A percentile compares a stretch with the other conserved stretches of the same genome.
phyloP scores from a whole-genome alignment of 768 basidiomycete genomes.

The Trametes cinnabarina region DNA sequence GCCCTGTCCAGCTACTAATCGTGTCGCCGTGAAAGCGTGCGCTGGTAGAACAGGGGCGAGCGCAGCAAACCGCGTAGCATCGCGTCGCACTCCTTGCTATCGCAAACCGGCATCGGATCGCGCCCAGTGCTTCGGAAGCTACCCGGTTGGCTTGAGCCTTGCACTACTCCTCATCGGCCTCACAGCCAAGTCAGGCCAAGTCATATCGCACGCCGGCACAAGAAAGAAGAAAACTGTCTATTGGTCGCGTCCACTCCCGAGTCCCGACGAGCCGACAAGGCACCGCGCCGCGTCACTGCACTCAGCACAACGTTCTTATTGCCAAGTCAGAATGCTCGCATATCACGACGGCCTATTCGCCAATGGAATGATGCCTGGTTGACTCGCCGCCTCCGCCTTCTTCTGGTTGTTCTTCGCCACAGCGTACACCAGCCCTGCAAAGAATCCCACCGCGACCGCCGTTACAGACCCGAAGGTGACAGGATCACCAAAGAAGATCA shows the following conservation, averaged over 20 bases:
- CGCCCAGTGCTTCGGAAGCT: conserved; percentile 1
- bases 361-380: conserved; percentile 58
- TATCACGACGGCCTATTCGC: conserved; percentile 46
- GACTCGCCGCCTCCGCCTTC: conserved; percentile 60
- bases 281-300: background rate
- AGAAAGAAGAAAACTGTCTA: conserved; percentile 2
- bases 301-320: background rate
- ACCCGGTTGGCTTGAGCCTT: conserved; percentile 1
- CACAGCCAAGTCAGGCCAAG: conserved; percentile 5
- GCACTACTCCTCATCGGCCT: background rate
- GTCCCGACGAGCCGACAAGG: background rate
- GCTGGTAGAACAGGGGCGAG: background rate
- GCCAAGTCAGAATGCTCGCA: background rate
- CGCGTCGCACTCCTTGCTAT: background rate
- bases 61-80: background rate
- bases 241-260: background rate
- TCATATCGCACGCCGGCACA: background rate
- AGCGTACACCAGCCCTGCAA: conserved; percentile 89
- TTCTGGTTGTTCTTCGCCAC: conserved; percentile 94
- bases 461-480: conserved; percentile 87
- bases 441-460: conserved; percentile 84
- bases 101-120: conserved; percentile 1
- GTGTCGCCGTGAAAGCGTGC: no score
- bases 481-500: conserved; percentile 93
- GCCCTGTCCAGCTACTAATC: no score